Evolutionary conservation across 495 filamentous ascomycete genomes (phyloP).

Genomic region (Xylaria cubensis): DNA sequence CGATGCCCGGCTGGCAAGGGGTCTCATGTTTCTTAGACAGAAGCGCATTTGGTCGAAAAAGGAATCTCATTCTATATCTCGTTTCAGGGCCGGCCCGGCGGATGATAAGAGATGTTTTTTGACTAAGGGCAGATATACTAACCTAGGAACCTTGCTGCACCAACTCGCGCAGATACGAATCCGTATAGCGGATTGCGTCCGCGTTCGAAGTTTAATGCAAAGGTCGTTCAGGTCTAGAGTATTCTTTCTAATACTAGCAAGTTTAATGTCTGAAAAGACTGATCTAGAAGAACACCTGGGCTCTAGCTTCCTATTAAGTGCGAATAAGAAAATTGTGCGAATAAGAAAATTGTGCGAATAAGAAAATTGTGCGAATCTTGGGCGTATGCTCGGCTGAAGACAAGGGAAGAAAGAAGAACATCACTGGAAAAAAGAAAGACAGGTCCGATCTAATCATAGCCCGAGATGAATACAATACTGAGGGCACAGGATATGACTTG

Average conservation of each 20-base stretch:
- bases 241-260: background rate
- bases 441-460: background rate
- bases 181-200: background rate
- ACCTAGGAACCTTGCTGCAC: background rate
- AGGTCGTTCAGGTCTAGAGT: background rate
- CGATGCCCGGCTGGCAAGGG: background rate
- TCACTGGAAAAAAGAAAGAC: background rate
- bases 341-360: too few species aligned
- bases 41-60: background rate
- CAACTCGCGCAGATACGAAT: constrained; percentile 5
- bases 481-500: too few species aligned
- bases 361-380: background rate
- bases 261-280: background rate
- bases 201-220: background rate
- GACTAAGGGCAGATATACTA: background rate
- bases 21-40: background rate
- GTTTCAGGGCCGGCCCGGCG: background rate
- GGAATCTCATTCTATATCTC: background rate
- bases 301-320: background rate
- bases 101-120: background rate
- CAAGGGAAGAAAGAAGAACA: background rate
- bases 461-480: background rate
- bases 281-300: background rate
- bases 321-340: too few species aligned
- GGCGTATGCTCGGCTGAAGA: background rate